A percentile compares a stretch with the other conserved stretches of the same genome.
phyloP scores from a whole-genome alignment of 768 basidiomycete genomes.

The Hygrophorus pudorinus region DNA sequence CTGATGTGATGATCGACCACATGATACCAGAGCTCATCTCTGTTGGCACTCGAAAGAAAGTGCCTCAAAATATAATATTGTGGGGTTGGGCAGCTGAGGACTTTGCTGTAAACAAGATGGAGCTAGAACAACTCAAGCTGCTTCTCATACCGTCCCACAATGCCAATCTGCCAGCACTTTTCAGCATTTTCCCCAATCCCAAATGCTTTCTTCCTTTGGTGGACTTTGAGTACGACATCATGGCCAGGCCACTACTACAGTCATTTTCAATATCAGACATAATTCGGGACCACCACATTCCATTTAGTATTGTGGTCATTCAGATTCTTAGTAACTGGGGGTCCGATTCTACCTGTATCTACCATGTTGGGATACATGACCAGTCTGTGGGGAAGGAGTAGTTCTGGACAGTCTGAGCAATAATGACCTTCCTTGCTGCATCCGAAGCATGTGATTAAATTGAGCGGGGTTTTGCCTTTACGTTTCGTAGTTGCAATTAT shows the following conservation, averaged over 20 bases:
- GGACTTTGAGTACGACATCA: slow-evolving; percentile 2
- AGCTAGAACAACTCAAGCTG: background rate
- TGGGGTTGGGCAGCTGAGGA: slow-evolving; percentile 1
- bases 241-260: background rate
- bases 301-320: slow-evolving; percentile 1
- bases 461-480: too few species aligned
- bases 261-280: background rate
- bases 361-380: slow-evolving; percentile 5
- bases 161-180: background rate
- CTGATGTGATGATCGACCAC: slow-evolving; percentile 2
- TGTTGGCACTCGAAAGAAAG: background rate
- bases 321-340: slow-evolving; percentile 5
- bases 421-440: too few species aligned
- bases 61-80: slow-evolving; percentile 1
- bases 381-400: too few species aligned
- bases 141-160: background rate
- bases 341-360: slow-evolving; percentile 2
- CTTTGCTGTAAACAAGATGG: background rate
- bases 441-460: too few species aligned
- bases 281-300: background rate
- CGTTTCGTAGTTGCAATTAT: too few species aligned
- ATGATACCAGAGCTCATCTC: slow-evolving; percentile 1
- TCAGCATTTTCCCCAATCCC: background rate
- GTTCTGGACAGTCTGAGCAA: too few species aligned
- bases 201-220: background rate